phyloP scores from a whole-genome alignment of 495 filamentous ascomycete species.

The Cercophora sp. region DNA sequence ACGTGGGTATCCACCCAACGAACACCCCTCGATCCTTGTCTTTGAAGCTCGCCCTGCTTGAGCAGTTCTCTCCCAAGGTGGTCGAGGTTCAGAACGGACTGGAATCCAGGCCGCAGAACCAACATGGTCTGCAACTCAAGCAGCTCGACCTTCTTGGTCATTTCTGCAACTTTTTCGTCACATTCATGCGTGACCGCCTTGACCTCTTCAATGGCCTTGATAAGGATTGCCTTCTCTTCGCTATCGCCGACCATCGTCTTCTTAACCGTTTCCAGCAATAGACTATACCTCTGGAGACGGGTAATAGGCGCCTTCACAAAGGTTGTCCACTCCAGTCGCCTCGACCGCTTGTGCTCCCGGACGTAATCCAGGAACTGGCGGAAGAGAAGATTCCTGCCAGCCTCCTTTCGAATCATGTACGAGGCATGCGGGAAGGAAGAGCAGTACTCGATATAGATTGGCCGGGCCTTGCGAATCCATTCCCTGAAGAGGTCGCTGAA shows the following conservation, averaged over 20 bases:
- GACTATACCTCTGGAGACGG: constrained; percentile 81
- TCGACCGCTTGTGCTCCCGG: constrained; percentile 73
- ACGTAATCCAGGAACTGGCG: constrained; percentile 76
- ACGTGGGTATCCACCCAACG: constrained; percentile 89
- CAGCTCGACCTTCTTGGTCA: constrained; percentile 85
- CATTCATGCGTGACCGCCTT: constrained; percentile 88
- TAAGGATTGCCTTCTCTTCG: constrained; percentile 86
- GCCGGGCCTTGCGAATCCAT: constrained; percentile 93
- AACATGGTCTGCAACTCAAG: constrained; percentile 79
- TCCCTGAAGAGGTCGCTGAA: constrained; percentile 98
- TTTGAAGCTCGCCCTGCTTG: constrained; percentile 82
- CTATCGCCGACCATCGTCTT: constrained; percentile 78
- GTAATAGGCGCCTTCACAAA: constrained; percentile 94
- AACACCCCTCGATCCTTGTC: constrained; percentile 81
- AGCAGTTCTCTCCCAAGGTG: constrained; percentile 89
- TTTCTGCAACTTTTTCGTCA: constrained; percentile 90
- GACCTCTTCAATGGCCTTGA: constrained; percentile 90
- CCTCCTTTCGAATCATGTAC: constrained; percentile 79
- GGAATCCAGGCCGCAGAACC: constrained; percentile 80
- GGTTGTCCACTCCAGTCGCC: constrained; percentile 86
- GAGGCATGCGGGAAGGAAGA: constrained; percentile 79
- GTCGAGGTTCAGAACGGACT: constrained; percentile 83
- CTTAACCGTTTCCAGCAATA: constrained; percentile 77
- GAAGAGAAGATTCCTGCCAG: constrained; percentile 81
- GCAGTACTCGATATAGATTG: constrained; percentile 88